These are phyloP conservation scores for Amyloporia xantha DNA, from an alignment of 768 basidiomycete genomes.

Conservation along the genomic window DNA sequence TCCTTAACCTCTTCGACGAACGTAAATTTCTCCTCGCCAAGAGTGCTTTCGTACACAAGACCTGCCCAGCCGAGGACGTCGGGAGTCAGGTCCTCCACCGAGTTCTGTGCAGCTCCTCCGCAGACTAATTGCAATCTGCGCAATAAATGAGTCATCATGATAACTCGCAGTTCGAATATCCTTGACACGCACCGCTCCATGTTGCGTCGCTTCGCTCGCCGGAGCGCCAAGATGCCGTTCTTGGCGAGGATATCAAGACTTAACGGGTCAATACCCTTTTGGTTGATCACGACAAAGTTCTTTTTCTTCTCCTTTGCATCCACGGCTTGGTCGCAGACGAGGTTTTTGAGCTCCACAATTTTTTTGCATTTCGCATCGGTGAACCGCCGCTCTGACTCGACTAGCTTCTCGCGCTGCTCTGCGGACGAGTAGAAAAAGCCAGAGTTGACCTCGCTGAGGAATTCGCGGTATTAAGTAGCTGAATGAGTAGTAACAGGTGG, in stretches of 20 bases:
- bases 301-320: conserved; percentile 76
- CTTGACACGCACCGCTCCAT: conserved; percentile 78
- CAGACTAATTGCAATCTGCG: conserved; percentile 84
- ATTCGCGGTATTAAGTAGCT: too few relatives aligned
- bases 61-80: conserved; percentile 95
- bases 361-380: conserved; percentile 93
- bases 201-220: conserved; percentile 94
- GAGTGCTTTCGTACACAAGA: conserved; percentile 96
- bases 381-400: conserved; percentile 93
- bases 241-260: conserved; percentile 94
- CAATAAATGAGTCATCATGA: conserved; percentile 1
- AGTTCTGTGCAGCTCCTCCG: conserved; percentile 95
- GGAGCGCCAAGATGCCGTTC: conserved; percentile 90
- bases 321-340: conserved; percentile 91
- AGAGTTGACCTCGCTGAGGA: conserved; percentile 90
- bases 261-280: conserved; percentile 98
- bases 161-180: conserved; percentile 1
- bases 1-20: conserved; percentile 96
- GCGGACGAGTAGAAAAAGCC: conserved; percentile 99
- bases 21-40: conserved; percentile 98
- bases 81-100: conserved; percentile 91
- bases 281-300: conserved; percentile 93
- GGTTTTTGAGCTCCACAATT: conserved; percentile 93
- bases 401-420: conserved; percentile 96
- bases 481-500: too few relatives aligned